Base-by-base conservation (phyloP, 306 rosid genomes). In the Cucurbita ficifolia region DNA sequence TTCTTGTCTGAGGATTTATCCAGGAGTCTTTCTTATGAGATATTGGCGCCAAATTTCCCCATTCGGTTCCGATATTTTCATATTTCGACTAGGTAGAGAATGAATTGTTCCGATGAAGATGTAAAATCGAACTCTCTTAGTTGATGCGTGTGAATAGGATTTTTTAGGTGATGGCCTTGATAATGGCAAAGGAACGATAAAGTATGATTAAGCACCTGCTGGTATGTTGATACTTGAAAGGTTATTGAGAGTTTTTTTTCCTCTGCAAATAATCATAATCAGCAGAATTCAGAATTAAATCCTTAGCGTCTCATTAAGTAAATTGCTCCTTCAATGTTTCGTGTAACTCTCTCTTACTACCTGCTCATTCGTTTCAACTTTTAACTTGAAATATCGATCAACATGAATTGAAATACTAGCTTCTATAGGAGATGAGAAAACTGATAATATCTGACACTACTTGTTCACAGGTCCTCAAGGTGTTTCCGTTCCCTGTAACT, bases 401-500 rank as follows among this genome's bases (percentile, higher is more conserved):
- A 73, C 13, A 11, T 56, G 42, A 55, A 56, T 42, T 9, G 35
- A 38, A 36, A 40, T 18, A 19, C 0, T 56, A 40, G 40, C 22
- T 39, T 55, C 40, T 73, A 40, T 21, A 17, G 38, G 40, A 40
- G 65, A 12, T 24, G 50, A 36, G n/a, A 72, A 39, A 3, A 52
- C 33, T 63, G 48, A 42, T 63, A 19, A 17, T 39, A 24, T 24
- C 36, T 55, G 75, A 39, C 59, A 24, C 52, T 45, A 74, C 36
- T 75, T 73, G 17, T 75, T 82, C 7, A 69, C 90, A 95, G 96
- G 96, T 95, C 43, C 88, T 95, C 81, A 88, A 91, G 84, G 97
- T 83, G 24, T 88, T 58, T 78, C 96, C 78, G 1, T 89, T 71
- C 75, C 97, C 99, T 2, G 69, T 83, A n/a, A 95, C 96, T 6